A percentile compares a stretch with the other conserved stretches of the same genome.
These are phyloP conservation scores for Peltaster fructicola DNA, from an alignment of 2,329 filamentous ascomycete genomes.

Conservation along the genomic window DNA sequence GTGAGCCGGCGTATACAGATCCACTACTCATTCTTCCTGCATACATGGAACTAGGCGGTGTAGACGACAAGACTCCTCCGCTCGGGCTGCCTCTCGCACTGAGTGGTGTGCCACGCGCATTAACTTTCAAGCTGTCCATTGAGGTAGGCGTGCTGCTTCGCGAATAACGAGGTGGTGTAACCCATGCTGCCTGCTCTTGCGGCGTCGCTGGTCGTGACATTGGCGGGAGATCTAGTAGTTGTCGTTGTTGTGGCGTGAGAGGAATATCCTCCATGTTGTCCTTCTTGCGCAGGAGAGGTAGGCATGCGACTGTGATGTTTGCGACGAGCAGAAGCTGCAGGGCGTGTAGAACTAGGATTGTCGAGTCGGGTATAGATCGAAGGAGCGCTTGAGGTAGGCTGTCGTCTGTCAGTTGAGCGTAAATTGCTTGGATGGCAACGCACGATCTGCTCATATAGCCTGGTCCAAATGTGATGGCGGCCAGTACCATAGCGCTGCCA, in stretches of 20 bases:
- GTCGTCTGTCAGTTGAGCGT: background rate
- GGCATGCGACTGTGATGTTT: constrained; percentile 54
- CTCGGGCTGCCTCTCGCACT: constrained; percentile 30
- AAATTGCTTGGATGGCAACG: constrained; percentile 2
- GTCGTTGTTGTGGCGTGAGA: constrained; percentile 73
- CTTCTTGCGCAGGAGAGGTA: constrained; percentile 51
- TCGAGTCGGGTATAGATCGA: constrained; percentile 7
- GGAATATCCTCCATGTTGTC: constrained; percentile 81
- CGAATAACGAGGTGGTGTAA: constrained; percentile 75
- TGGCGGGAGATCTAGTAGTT: constrained; percentile 64
- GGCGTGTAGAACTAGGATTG: constrained; percentile 25
- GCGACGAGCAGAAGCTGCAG: constrained; percentile 35
- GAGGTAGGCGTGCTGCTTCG: constrained; percentile 53
- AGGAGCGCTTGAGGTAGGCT: background rate
- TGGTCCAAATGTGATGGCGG: constrained; percentile 16
- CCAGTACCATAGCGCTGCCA: constrained; percentile 45
- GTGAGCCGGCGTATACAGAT: too few relatives aligned
- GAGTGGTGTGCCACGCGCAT: constrained; percentile 35
- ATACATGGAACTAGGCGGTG: too few relatives aligned
- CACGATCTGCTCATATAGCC: background rate
- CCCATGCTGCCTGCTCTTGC: constrained; percentile 51
- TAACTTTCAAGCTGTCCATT: constrained; percentile 21
- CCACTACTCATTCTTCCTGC: too few relatives aligned
- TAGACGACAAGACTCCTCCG: constrained; percentile 1
- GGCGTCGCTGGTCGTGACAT: constrained; percentile 44